Evolutionary conservation across 805 yeast species (phyloP).

Genomic region (Isabelozyma rhagii): DNA sequence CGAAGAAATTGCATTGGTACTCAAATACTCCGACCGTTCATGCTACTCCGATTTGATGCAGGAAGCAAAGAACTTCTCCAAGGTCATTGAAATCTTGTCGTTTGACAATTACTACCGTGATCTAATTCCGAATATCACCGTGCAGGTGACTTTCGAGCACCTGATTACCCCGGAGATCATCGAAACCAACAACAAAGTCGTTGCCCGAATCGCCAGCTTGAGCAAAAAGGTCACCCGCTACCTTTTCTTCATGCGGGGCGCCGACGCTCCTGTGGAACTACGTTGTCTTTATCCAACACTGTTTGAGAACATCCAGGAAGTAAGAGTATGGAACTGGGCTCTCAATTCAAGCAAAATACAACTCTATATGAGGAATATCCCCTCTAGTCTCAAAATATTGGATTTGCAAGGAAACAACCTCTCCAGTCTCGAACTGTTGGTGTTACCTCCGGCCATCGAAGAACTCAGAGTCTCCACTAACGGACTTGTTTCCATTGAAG

Average conservation of each 20-base stretch:
- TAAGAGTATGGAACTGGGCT: conserved; percentile 10
- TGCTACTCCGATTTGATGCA: background rate
- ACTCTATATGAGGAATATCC: background rate
- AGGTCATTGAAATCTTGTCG: conserved; percentile 10
- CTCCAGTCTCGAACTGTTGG: conserved; percentile 7
- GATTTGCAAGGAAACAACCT: conserved; percentile 14
- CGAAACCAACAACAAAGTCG: conserved; percentile 4
- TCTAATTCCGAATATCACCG: conserved; percentile 4
- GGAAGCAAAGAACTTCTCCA: conserved; percentile 9
- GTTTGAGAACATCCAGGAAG: conserved; percentile 6
- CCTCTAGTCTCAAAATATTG: conserved; percentile 4
- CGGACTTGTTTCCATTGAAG: conserved; percentile 7
- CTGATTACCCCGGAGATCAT: conserved; percentile 1
- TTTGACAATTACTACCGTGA: conserved; percentile 11
- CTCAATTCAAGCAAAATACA: conserved; percentile 4
- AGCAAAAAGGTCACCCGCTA: conserved; percentile 8
- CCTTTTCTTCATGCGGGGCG: conserved; percentile 2
- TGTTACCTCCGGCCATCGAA: conserved; percentile 9
- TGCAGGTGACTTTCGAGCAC: conserved; percentile 8
- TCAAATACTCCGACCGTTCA: background rate
- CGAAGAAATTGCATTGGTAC: conserved; percentile 1
- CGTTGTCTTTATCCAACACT: conserved; percentile 1
- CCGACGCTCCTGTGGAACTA: background rate
- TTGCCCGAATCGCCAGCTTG: conserved; percentile 6
- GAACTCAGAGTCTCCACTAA: conserved; percentile 11